Base-by-base conservation (phyloP, 805 yeast genomes). In the Yarrowia deformans region DNA sequence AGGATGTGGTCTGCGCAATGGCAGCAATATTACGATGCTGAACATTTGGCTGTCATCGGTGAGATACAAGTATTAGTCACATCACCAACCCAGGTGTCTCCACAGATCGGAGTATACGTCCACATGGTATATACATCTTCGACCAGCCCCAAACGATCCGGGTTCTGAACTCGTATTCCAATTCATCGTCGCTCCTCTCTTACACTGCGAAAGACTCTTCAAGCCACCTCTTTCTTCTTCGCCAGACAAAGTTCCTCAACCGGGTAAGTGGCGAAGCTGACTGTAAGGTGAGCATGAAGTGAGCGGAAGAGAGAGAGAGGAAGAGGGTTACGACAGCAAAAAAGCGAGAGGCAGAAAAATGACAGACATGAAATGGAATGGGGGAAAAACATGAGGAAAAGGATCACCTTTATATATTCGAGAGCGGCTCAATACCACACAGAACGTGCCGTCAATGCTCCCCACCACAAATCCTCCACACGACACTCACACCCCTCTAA, bases 211-310 rank as follows among this genome's bases (percentile, higher is more conserved):
- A 10, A 1, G 39, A 35, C 40, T 12, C 34, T 34, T 29, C 12
- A 39, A 39, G 40, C 40, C 40, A 39, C 40, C 40, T 34, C 37
- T 34, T 34, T 9, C 37, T 34, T 34, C 37, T 10, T 39, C 16
- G 16, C 40, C 29, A 49, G 40, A 54, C 60, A 54, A 54, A 42
- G 63, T 56, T 56, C 63, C 2, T 56, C 48, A 56, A 42, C 49
- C 32, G 64, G 64, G 64, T 56, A 56, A 56, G 49, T 56, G 58
- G 58, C 58, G 58, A 23, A 23, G 29, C 29, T 23, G 32, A 19
- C 54, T 19, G 48, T 18, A n/a, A 29, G 35, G 42, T 19, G 58
- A 19, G 43, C 58, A 54, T 43, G 42, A 18, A 42, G 35, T 34
- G n/a, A 39, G 5, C 14, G 29, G 34, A 16, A n/a, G 34, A 40